Percentiles rank a stretch among this genome's conserved stretches.
Conservation (phyloP, 208 protist genomes). For the Leishmania guyanensis region DNA sequence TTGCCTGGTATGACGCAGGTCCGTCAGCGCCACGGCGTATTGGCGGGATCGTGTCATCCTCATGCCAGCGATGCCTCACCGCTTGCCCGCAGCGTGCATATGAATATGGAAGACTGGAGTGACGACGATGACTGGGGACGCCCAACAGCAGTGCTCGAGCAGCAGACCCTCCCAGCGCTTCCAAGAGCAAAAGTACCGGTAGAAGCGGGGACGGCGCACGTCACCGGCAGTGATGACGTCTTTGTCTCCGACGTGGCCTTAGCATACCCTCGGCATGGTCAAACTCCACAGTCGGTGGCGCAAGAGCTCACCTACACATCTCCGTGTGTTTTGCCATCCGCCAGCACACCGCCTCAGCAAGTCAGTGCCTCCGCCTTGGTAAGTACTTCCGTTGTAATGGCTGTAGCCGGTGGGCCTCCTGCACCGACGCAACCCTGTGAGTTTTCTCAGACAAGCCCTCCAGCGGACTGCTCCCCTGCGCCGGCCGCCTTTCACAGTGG, state of each 20-base stretch:
- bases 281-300: neutral
- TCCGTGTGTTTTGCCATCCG: neutral
- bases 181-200: neutral
- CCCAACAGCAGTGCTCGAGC: neutral
- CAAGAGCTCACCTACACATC: neutral
- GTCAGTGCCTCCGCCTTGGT: neutral
- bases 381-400: neutral
- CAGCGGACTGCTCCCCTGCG: slow-evolving; percentile 4
- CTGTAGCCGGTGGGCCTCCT: neutral
- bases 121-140: slow-evolving; percentile 4
- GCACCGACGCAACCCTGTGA: neutral
- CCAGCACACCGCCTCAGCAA: neutral
- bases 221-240: neutral
- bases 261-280: neutral
- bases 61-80: neutral
- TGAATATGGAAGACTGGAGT: neutral
- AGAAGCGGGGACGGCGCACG: neutral
- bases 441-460: neutral
- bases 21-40: slow-evolving; percentile 18
- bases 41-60: neutral
- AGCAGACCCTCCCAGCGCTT: neutral
- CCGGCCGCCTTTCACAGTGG: slow-evolving; percentile 22
- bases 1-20: slow-evolving; percentile 12
- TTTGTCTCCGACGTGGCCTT: slow-evolving; percentile 17
- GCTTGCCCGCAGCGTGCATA: neutral